A percentile compares a stretch with the other conserved stretches of the same genome.
These are phyloP conservation scores for Pythium guiyangense DNA, from an alignment of 352 stramenopile genomes.

Conservation along the genomic window DNA sequence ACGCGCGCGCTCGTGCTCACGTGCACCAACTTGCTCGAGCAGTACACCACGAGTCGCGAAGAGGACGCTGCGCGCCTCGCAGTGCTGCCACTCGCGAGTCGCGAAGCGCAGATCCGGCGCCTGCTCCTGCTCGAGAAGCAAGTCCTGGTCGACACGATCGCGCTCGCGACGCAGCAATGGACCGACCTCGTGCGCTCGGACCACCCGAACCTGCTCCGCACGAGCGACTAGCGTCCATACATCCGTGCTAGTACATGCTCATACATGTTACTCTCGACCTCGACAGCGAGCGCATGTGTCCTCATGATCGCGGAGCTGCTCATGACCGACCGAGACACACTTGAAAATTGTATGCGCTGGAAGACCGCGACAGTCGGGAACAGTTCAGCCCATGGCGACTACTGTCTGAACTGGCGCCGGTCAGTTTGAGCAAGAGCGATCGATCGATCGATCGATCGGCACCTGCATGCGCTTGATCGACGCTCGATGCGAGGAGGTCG, in stretches of 20 bases:
- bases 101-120: constrained; percentile 31
- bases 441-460: no score
- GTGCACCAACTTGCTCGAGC: constrained; percentile 29
- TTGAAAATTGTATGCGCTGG: background rate
- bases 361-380: no score
- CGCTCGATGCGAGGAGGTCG: no score
- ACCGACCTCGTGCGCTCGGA: constrained; percentile 34
- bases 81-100: constrained; percentile 6
- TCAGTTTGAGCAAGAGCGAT: no score
- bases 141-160: constrained; percentile 47
- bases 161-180: constrained; percentile 42
- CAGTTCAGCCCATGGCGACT: no score
- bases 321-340: no score
- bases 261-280: no score
- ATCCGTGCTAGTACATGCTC: no score
- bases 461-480: no score
- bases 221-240: background rate
- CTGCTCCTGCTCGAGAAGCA: constrained; percentile 54
- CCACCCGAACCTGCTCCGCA: constrained; percentile 37
- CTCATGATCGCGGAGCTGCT: no score
- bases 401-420: no score
- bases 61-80: constrained; percentile 22
- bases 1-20: constrained; percentile 36
- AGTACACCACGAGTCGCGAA: constrained; percentile 33
- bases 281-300: no score